A percentile compares a stretch with the other conserved stretches of the same genome.
phyloP scores from a whole-genome alignment of 2,329 filamentous ascomycete genomes.

The Fusarium austroafricanum region DNA sequence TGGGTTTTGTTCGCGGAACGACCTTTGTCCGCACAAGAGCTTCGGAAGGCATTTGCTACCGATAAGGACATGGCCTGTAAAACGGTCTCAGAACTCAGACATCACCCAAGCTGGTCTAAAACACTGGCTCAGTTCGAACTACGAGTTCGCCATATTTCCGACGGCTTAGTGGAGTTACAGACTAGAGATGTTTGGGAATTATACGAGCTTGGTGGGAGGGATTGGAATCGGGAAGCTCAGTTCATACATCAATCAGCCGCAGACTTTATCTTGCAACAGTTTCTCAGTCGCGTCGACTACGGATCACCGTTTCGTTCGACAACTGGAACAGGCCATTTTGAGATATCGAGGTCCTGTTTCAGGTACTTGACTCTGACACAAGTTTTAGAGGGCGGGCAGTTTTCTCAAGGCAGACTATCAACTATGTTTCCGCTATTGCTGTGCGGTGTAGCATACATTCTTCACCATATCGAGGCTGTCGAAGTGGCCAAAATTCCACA shows the following conservation, averaged over 20 bases:
- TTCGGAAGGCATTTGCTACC: background rate
- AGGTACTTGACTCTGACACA: background rate
- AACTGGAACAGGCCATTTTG: rapidly evolving
- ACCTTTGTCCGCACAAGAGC: background rate
- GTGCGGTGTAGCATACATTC: background rate
- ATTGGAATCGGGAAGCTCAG: background rate
- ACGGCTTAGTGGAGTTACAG: background rate
- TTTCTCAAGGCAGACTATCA: background rate
- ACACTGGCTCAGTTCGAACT: rapidly evolving
- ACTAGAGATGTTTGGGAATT: background rate
- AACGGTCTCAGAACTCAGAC: background rate
- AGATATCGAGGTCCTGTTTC: background rate
- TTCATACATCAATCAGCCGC: conserved; percentile 2
- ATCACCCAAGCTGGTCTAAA: background rate
- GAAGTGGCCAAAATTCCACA: rapidly evolving
- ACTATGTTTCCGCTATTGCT: background rate
- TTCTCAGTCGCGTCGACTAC: rapidly evolving
- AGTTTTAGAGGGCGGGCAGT: rapidly evolving
- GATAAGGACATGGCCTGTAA: background rate
- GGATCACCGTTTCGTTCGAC: rapidly evolving
- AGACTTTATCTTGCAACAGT: background rate
- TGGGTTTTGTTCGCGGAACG: background rate
- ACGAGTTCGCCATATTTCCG: background rate
- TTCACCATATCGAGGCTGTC: rapidly evolving
- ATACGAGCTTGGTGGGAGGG: background rate